Evolutionary conservation across 208 protist species (phyloP), one percentile per base, ranked within the genome.

Genomic region (Crithidia sp.): DNA sequence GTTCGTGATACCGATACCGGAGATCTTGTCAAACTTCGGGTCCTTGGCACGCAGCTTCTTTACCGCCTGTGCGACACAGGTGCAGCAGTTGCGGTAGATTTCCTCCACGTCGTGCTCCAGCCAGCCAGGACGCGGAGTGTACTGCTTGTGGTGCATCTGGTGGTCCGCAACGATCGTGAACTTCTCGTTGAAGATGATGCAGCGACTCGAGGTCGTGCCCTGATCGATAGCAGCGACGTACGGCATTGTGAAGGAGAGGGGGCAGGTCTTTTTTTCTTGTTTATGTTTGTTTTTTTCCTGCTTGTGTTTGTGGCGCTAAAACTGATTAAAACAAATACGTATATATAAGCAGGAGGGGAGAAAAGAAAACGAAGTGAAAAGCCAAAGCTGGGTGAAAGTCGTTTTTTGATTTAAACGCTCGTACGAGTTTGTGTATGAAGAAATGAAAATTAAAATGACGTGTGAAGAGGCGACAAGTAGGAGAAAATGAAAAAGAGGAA

Each of bases 1-100:
- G 83, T 99, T 99, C 37, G 99, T 99, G 57, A 99, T 97, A 19
- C 98, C 98, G 58, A 98, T 85, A 12, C 75, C 84, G 39, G 85
- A 83, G n/a, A 93, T 64, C 40, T 79, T 80, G 17, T 66, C 71
- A 67, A 86, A 95, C 59, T 73, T 67, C 14, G 80, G 50, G 43
- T 84, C 76, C 63, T 79, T 90, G 39, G 57, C 28, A 13, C 81
- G 65, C 19, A 91, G 64, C 60, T 88, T 76, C 28, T 81, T 69
- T 36, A 90, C n/a, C 9, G 85, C 89, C 14, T 88, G 66, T 5
- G 77, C 76, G 14, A 99, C 88, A 67, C 94, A 99, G 12, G 70
- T 55, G 65, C 89, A 81, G 37, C 82, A 84, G 59, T 86, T 91
- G 14, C 72, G 64, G 57, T 97, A 91, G 19, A 99, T 98, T 63